phyloP scores from a whole-genome alignment of 2,329 filamentous ascomycete species.

The Diaporthe sp. region DNA sequence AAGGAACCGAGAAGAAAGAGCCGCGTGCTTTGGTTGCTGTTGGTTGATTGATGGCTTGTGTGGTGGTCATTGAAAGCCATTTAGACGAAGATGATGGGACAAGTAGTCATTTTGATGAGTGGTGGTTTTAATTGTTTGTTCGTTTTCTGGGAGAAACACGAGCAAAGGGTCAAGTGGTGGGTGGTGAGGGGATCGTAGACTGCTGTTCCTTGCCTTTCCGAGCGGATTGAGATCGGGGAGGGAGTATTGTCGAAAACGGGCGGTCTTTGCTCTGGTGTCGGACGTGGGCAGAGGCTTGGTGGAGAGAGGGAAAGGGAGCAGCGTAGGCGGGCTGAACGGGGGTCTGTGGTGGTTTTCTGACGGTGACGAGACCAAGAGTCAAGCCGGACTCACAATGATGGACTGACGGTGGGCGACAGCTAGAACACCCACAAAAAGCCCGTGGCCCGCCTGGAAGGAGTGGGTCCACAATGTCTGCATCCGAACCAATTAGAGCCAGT shows the following conservation, averaged over 20 bases:
- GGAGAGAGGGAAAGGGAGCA: slow-evolving; percentile 21
- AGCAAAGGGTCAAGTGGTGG: not conserved
- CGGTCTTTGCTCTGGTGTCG: slow-evolving; percentile 23
- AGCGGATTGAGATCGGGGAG: slow-evolving; percentile 18
- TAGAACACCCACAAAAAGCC: slow-evolving; percentile 29
- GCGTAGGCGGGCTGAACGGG: slow-evolving; percentile 26
- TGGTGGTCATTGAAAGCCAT: slow-evolving; percentile 49
- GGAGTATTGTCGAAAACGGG: slow-evolving; percentile 19
- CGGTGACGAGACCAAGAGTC: slow-evolving; percentile 20
- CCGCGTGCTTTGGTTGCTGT: slow-evolving; percentile 42
- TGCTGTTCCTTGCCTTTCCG: slow-evolving; percentile 23
- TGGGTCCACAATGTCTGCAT: slow-evolving; percentile 6
- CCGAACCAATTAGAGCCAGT: slow-evolving; percentile 8
- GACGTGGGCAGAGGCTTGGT: slow-evolving; percentile 27
- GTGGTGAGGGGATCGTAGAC: slow-evolving; percentile 14
- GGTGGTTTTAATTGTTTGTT: not conserved
- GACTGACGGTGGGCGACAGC: slow-evolving; percentile 10
- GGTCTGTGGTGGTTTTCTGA: slow-evolving; percentile 36
- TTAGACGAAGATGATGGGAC: slow-evolving; percentile 45
- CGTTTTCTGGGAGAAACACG: not conserved
- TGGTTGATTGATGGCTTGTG: slow-evolving; percentile 45
- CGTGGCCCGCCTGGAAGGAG: slow-evolving; percentile 22
- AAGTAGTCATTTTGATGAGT: slow-evolving; percentile 30
- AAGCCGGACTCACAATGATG: slow-evolving; percentile 29
- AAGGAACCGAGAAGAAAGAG: slow-evolving; percentile 46